Conservation (phyloP, 208 protist species). For the Histomonas meleagridis region DNA sequence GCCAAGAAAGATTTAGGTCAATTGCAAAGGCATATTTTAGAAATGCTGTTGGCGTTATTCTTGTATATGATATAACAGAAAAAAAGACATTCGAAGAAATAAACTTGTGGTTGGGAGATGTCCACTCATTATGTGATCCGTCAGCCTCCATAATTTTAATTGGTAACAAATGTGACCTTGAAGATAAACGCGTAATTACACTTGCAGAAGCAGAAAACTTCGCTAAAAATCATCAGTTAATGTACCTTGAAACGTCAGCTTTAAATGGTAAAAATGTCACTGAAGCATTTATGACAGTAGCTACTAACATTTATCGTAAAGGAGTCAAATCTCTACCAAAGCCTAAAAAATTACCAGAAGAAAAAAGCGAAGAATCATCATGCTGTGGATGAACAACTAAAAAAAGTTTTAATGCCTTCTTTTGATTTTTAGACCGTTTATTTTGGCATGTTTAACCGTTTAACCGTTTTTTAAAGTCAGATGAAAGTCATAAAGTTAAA, state of each 20-base stretch:
- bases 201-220: neutral
- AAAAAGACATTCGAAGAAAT: conserved; percentile 10
- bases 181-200: neutral
- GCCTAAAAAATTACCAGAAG: too few relatives aligned
- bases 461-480: too few relatives aligned
- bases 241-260: neutral
- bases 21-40: neutral
- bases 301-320: too few relatives aligned
- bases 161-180: neutral
- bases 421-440: too few relatives aligned
- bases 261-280: neutral
- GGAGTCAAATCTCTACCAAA: too few relatives aligned
- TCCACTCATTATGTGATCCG: neutral
- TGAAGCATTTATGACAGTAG: neutral
- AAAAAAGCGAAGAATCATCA: too few relatives aligned
- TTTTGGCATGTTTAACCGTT: too few relatives aligned
- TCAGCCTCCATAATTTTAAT: neutral
- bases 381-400: too few relatives aligned
- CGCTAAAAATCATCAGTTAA: neutral
- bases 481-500: too few relatives aligned
- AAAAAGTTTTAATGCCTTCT: too few relatives aligned
- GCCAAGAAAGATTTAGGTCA: neutral
- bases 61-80: neutral
- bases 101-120: neutral
- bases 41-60: neutral